These are phyloP conservation scores for Naganishia randhawae DNA, from an alignment of 768 basidiomycete genomes.

Conservation along the genomic window DNA sequence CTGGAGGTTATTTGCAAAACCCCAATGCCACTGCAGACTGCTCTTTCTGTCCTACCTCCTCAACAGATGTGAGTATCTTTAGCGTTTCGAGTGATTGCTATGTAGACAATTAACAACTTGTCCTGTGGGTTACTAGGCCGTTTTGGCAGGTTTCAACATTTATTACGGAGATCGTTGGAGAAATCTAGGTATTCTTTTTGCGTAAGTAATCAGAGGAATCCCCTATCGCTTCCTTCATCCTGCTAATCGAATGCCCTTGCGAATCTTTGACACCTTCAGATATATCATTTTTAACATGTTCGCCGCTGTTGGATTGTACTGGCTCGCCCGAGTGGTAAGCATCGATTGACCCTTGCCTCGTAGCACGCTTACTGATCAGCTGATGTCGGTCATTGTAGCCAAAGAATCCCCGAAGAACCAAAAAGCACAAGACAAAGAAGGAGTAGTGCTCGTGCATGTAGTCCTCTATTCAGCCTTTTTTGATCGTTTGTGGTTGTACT, in stretches of 20 bases:
- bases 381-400: neutral
- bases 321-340: conserved; percentile 30
- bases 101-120: neutral
- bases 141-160: neutral
- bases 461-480: neutral
- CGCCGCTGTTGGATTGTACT: conserved; percentile 27
- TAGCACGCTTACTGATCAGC: neutral
- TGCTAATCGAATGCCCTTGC: neutral
- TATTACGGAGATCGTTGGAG: conserved; percentile 13
- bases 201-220: neutral
- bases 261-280: neutral
- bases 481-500: neutral
- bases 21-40: conserved; percentile 3
- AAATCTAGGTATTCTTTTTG: conserved; percentile 14
- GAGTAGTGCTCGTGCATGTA: neutral
- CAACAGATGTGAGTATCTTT: neutral
- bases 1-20: conserved; percentile 16
- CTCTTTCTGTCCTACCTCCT: conserved; percentile 4
- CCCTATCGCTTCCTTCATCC: neutral
- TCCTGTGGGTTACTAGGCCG: neutral
- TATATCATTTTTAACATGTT: conserved; percentile 49
- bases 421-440: conserved; percentile 22
- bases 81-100: neutral
- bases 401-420: conserved; percentile 15
- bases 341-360: neutral